These are phyloP conservation scores for Lolium rigidum DNA, from an alignment of 176 grass and related monocot genomes.

Conservation along the genomic window DNA sequence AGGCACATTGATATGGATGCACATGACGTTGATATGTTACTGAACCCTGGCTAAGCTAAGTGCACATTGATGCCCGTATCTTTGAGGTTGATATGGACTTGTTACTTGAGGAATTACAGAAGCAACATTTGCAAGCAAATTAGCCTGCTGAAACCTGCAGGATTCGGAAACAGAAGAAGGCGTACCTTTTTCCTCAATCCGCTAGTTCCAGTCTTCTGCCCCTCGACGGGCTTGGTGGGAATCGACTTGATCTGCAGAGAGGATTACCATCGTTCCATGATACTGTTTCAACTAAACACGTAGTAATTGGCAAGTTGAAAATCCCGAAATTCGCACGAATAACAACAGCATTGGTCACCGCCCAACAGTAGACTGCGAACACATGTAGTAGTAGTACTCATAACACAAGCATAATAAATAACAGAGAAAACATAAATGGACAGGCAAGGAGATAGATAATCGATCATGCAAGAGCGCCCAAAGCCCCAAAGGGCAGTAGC, in stretches of 20 bases:
- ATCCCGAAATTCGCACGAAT: neutral
- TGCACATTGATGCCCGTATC: neutral
- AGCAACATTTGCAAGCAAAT: slow-evolving; percentile 3
- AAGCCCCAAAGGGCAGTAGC: neutral
- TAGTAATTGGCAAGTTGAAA: neutral
- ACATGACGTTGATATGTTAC: neutral
- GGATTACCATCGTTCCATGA: neutral
- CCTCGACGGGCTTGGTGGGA: slow-evolving; percentile 75
- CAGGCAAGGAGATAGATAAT: neutral
- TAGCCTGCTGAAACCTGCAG: neutral
- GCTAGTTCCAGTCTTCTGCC: slow-evolving; percentile 92
- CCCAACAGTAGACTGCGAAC: neutral
- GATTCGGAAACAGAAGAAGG: neutral
- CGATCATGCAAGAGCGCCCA: neutral
- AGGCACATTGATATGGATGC: neutral
- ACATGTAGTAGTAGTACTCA: neutral
- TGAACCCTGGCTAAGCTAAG: neutral
- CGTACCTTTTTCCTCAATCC: slow-evolving; percentile 87
- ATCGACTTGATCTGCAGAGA: slow-evolving; percentile 68
- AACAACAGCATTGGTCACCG: neutral
- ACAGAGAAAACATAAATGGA: neutral
- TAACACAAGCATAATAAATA: neutral
- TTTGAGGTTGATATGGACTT: neutral
- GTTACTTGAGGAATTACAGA: neutral
- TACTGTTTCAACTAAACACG: neutral